Conservation (phyloP, 2,329 filamentous ascomycete species). For the Clonostachys rosea region DNA sequence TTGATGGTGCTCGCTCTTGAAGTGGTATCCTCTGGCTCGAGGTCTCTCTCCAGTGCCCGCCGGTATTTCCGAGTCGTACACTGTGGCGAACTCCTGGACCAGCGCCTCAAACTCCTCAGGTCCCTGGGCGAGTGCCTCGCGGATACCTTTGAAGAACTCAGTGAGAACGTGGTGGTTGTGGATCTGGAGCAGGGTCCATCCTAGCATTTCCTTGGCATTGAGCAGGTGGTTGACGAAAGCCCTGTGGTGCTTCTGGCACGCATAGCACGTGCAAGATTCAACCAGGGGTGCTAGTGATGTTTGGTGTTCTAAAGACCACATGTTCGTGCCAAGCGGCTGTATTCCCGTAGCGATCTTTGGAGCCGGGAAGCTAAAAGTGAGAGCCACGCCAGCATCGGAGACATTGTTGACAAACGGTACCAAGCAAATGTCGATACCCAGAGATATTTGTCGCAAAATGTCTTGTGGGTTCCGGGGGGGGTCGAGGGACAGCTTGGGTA, state of each 20-base stretch:
- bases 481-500: conserved; percentile 74
- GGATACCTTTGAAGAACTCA: conserved; percentile 68
- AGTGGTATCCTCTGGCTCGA: conserved; percentile 76
- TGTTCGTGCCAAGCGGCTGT: conserved; percentile 66
- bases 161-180: conserved; percentile 79
- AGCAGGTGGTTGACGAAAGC: conserved; percentile 88
- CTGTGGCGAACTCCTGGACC: conserved; percentile 31
- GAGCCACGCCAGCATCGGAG: conserved; percentile 81
- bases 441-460: conserved; percentile 67
- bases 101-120: conserved; percentile 52
- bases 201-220: conserved; percentile 90
- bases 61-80: conserved; percentile 70
- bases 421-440: conserved; percentile 77
- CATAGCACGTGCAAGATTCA: conserved; percentile 69
- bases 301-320: conserved; percentile 65
- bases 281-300: conserved; percentile 58
- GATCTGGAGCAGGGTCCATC: conserved; percentile 86
- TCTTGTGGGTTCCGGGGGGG: conserved; percentile 68
- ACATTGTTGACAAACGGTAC: conserved; percentile 69
- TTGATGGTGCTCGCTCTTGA: conserved; percentile 63
- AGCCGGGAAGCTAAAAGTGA: conserved; percentile 71
- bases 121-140: conserved; percentile 56
- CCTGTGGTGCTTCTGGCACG: conserved; percentile 77
- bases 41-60: conserved; percentile 73
- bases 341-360: conserved; percentile 6